Evolutionary conservation across 805 yeast genomes (phyloP).

Genomic region (Ogataea populi-albae): DNA sequence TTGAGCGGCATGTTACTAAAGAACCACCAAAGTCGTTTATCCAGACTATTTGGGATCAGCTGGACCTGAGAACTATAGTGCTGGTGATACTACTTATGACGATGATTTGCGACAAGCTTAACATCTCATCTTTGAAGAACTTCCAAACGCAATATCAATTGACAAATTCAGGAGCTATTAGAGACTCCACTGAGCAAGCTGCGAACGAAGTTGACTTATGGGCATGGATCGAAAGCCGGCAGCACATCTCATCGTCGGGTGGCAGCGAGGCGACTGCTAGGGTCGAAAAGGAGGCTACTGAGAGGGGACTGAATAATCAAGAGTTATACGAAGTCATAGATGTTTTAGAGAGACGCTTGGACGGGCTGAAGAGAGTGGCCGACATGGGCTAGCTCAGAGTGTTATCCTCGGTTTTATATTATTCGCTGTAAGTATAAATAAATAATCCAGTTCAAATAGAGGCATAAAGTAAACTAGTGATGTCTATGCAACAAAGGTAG

Average conservation of each 20-base stretch:
- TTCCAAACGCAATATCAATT: slow-evolving; percentile 8
- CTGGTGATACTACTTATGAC: slow-evolving; percentile 20
- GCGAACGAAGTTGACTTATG: slow-evolving; percentile 61
- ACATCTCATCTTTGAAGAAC: slow-evolving; percentile 9
- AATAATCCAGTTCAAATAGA: not conserved
- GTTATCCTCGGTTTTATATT: not conserved
- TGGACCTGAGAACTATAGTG: slow-evolving; percentile 22
- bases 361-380: slow-evolving; percentile 29
- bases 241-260: slow-evolving; percentile 8
- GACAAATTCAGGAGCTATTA: not conserved
- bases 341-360: slow-evolving; percentile 42
- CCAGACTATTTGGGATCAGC: slow-evolving; percentile 19
- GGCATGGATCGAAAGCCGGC: slow-evolving; percentile 61
- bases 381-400: slow-evolving; percentile 1
- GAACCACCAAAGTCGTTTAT: slow-evolving; percentile 9
- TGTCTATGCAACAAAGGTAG: not conserved
- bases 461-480: slow-evolving; percentile 1
- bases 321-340: slow-evolving; percentile 46
- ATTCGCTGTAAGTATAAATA: slow-evolving; percentile 2
- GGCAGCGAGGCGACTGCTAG: not conserved
- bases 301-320: slow-evolving; percentile 25
- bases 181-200: slow-evolving; percentile 30
- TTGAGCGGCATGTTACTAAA: slow-evolving; percentile 12
- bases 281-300: not conserved
- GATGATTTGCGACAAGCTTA: slow-evolving; percentile 19